A percentile compares a stretch with the other conserved stretches of the same genome.
phyloP scores from a whole-genome alignment of 371 early-diverging fungal genomes.

The Mortierella sp. region DNA sequence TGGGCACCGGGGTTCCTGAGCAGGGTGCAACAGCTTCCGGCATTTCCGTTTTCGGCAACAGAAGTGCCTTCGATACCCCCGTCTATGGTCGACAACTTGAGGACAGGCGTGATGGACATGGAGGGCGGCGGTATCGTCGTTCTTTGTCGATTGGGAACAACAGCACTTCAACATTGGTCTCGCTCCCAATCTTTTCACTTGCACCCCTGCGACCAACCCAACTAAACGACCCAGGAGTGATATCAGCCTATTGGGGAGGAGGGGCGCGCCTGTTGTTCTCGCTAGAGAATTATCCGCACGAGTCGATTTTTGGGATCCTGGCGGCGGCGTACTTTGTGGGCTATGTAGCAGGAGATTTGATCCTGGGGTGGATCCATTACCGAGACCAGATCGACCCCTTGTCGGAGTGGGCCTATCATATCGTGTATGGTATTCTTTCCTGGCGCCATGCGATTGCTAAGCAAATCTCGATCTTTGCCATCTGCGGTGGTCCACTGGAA shows the following conservation, averaged over 20 bases:
- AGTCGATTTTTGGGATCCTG: conserved; percentile 7
- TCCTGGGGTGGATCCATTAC: conserved; percentile 14
- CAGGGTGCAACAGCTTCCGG: conserved; percentile 4
- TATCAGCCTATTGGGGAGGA: conserved; percentile 5
- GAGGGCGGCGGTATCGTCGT: too few species aligned
- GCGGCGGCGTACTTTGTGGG: conserved; percentile 21
- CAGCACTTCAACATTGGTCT: conserved; percentile 2
- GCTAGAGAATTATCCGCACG: neutral
- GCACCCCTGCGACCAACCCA: conserved; percentile 16
- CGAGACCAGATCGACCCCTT: conserved; percentile 5
- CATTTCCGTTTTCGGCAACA: neutral
- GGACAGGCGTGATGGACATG: neutral
- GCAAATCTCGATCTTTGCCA: conserved; percentile 7
- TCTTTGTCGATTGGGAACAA: neutral
- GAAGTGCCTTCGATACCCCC: neutral
- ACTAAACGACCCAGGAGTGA: neutral
- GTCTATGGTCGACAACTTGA: neutral
- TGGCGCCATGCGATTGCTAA: neutral
- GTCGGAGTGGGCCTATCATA: conserved; percentile 67
- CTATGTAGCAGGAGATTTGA: neutral
- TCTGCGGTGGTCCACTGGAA: conserved; percentile 17
- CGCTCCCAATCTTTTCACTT: conserved; percentile 15
- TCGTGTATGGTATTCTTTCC: conserved; percentile 42
- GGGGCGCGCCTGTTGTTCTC: conserved; percentile 17
- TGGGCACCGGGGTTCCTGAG: neutral